phyloP scores from a whole-genome alignment of 2,329 filamentous ascomycete genomes.

The Dendryphion nanum region DNA sequence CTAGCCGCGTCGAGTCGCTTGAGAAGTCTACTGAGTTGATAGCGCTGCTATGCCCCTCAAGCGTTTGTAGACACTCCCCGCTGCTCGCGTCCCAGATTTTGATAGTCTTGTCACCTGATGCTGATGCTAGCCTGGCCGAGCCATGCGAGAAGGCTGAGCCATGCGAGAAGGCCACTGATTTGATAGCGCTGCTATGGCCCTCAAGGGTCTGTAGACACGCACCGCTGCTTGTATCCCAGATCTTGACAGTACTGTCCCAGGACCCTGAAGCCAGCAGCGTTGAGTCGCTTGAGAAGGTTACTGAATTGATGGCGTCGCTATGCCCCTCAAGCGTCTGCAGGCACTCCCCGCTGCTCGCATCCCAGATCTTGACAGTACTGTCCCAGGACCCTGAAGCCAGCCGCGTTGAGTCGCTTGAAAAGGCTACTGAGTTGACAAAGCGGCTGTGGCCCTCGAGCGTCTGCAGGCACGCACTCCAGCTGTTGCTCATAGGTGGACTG shows the following conservation, averaged over 20 bases:
- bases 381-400: slow-evolving; percentile 5
- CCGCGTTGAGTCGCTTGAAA: background rate
- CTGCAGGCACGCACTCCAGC: slow-evolving; percentile 7
- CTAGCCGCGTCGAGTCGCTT: too few relatives aligned
- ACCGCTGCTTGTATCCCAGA: slow-evolving; percentile 18
- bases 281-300: slow-evolving; percentile 22
- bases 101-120: too few relatives aligned
- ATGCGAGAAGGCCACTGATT: too few relatives aligned
- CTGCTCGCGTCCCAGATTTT: too few relatives aligned
- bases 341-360: background rate
- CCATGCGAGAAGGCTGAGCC: too few relatives aligned
- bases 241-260: slow-evolving; percentile 11
- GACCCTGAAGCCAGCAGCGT: slow-evolving; percentile 16
- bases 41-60: too few relatives aligned
- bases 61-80: too few relatives aligned
- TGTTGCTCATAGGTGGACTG: slow-evolving; percentile 6
- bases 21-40: too few relatives aligned
- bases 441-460: slow-evolving; percentile 1
- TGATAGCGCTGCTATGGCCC: too few relatives aligned
- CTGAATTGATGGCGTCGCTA: slow-evolving; percentile 6
- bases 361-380: background rate
- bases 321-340: slow-evolving; percentile 17
- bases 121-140: too few relatives aligned
- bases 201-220: slow-evolving; percentile 11
- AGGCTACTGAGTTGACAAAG: background rate